Percentiles rank a stretch among this genome's conserved stretches.
phyloP scores from a whole-genome alignment of 495 filamentous ascomycete species.

The Aspergillus ellipticus region DNA sequence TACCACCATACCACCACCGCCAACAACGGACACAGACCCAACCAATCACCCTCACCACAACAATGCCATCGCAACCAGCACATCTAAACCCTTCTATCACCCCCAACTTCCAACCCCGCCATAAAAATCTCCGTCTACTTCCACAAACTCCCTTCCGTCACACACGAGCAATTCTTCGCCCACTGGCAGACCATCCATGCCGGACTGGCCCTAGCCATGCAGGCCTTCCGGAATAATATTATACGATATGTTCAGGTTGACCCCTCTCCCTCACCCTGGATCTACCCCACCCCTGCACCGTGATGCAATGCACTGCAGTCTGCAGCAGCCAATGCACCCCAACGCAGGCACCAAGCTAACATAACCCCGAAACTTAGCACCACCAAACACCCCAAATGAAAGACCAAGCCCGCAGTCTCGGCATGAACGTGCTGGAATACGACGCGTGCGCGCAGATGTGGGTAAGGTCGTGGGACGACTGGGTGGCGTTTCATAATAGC shows the following conservation, averaged over 20 bases:
- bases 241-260: constrained; percentile 9
- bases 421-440: constrained; percentile 4
- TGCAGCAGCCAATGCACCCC: too few species aligned
- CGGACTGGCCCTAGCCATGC: constrained; percentile 4
- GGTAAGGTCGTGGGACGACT: constrained; percentile 12
- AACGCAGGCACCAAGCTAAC: background rate
- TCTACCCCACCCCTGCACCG: too few species aligned
- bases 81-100: too few species aligned
- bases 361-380: constrained; percentile 1
- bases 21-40: too few species aligned
- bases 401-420: background rate
- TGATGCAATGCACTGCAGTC: too few species aligned
- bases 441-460: constrained; percentile 10
- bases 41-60: too few species aligned
- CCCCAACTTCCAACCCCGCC: constrained; percentile 8
- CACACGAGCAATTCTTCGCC: constrained; percentile 1
- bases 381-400: constrained; percentile 11
- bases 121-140: constrained; percentile 13
- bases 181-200: constrained; percentile 13
- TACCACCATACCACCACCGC: too few species aligned
- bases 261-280: background rate
- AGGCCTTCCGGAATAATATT: constrained; percentile 7
- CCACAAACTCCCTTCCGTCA: background rate
- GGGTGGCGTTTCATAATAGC: constrained; percentile 11
- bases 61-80: too few species aligned